Evolutionary conservation across 179 eudicot genomes (phyloP).

Genomic region (Silene coronaria): DNA sequence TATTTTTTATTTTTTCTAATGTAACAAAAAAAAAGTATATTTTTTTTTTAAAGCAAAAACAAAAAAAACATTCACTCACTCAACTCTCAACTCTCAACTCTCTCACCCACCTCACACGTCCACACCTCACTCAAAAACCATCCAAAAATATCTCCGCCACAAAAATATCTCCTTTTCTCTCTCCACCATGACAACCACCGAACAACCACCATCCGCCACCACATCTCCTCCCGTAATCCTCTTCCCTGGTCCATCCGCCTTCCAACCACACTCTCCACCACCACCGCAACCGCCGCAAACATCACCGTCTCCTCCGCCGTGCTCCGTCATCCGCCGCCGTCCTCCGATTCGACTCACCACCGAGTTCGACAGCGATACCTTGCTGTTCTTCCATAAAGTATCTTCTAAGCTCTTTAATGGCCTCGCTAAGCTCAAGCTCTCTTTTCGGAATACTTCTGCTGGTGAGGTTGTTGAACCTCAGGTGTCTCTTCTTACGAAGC

Average conservation of each 20-base stretch:
- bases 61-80: neutral
- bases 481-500: slow-evolving; percentile 46
- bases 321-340: slow-evolving; percentile 30
- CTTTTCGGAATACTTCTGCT: slow-evolving; percentile 49
- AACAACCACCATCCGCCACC: neutral
- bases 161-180: neutral
- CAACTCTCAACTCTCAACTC: too few species aligned
- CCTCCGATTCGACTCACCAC: slow-evolving; percentile 64
- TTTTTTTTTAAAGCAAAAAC: too few species aligned
- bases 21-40: too few species aligned
- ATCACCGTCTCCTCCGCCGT: neutral
- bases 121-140: neutral
- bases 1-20: neutral
- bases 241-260: slow-evolving; percentile 22
- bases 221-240: slow-evolving; percentile 12
- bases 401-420: slow-evolving; percentile 66
- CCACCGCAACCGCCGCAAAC: slow-evolving; percentile 11
- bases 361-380: slow-evolving; percentile 82
- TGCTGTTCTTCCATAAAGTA: slow-evolving; percentile 56
- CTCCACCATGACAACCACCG: slow-evolving; percentile 24
- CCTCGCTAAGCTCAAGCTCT: slow-evolving; percentile 70
- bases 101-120: neutral
- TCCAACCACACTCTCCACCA: slow-evolving; percentile 25
- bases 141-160: neutral
- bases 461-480: slow-evolving; percentile 69